Conservation (phyloP, 495 filamentous ascomycete species). For the Aspergillus haitiensis region DNA sequence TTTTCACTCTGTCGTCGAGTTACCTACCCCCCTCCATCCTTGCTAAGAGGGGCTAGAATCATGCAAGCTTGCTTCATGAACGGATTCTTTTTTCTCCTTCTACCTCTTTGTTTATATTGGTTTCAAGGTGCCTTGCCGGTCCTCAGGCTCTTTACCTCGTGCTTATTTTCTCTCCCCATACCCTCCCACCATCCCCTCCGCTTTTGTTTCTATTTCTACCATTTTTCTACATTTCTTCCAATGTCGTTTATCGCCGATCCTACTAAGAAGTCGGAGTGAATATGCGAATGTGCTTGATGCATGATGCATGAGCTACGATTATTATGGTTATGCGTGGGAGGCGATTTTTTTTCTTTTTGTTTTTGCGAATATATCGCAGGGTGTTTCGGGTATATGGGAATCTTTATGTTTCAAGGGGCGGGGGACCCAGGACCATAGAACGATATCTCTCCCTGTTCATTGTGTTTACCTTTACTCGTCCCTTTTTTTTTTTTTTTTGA, state of each 20-base stretch:
- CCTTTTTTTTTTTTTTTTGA: constrained; percentile 7
- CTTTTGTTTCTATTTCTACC: constrained; percentile 5
- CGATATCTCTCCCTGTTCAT: not conserved
- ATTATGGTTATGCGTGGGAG: constrained; percentile 23
- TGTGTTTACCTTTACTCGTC: not conserved
- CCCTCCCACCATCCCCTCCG: not conserved
- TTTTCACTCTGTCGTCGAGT: constrained; percentile 1
- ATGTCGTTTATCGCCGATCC: constrained; percentile 14
- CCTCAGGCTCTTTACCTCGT: constrained; percentile 13
- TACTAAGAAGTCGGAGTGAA: constrained; percentile 21
- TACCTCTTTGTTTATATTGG: constrained; percentile 28
- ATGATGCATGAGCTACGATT: constrained; percentile 29
- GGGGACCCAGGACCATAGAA: constrained; percentile 16
- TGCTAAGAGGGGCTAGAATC: constrained; percentile 10
- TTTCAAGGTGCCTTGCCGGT: constrained; percentile 19
- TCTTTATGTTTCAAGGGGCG: constrained; percentile 22
- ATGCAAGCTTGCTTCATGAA: constrained; percentile 24
- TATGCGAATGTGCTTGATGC: constrained; percentile 29
- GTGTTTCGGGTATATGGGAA: constrained; percentile 26
- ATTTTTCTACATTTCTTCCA: constrained; percentile 1
- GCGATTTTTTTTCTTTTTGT: constrained; percentile 18
- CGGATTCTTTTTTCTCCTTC: constrained; percentile 10
- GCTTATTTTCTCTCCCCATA: constrained; percentile 5
- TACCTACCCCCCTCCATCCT: constrained; percentile 5
- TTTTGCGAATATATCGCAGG: constrained; percentile 21